These are phyloP conservation scores for Paecilomyces formosus DNA, from an alignment of 2,329 filamentous ascomycete genomes.

Conservation along the genomic window DNA sequence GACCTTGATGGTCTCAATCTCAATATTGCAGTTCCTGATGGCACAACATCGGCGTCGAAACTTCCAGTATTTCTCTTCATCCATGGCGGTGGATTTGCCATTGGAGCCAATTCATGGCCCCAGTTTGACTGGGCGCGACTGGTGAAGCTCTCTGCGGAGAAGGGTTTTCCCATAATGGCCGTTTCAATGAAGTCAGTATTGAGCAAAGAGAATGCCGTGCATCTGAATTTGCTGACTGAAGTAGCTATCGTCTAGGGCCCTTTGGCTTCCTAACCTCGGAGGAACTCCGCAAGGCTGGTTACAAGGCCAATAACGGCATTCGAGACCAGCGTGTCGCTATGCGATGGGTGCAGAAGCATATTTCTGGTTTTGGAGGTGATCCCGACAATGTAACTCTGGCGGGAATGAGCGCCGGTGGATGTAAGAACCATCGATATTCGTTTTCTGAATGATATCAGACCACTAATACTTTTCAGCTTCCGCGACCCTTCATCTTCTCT, in stretches of 20 bases:
- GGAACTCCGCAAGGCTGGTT: conserved; percentile 40
- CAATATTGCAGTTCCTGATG: conserved; percentile 42
- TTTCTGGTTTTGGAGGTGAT: conserved; percentile 35
- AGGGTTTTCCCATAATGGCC: conserved; percentile 40
- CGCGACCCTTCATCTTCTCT: conserved; percentile 27
- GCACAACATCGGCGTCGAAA: conserved; percentile 16
- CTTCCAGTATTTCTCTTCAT: conserved; percentile 48
- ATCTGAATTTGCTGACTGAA: conserved; percentile 5
- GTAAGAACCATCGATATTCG: conserved; percentile 16
- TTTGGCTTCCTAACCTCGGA: conserved; percentile 43
- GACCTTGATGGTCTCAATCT: conserved; percentile 46
- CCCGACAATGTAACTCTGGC: conserved; percentile 32
- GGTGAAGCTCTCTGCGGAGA: conserved; percentile 37
- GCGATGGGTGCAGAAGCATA: conserved; percentile 34
- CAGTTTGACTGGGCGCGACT: conserved; percentile 43
- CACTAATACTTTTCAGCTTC: conserved; percentile 14
- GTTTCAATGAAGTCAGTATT: conserved; percentile 37
- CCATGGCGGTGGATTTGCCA: conserved; percentile 45
- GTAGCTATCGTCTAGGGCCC: conserved; percentile 41
- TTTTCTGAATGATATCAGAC: neutral
- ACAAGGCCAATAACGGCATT: conserved; percentile 39
- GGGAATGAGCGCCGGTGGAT: conserved; percentile 43
- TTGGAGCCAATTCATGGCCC: conserved; percentile 47
- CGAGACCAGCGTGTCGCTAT: conserved; percentile 41
- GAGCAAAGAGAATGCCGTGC: neutral